phyloP scores from a whole-genome alignment of 2,329 filamentous ascomycete species.

The Fusarium mundagurra region DNA sequence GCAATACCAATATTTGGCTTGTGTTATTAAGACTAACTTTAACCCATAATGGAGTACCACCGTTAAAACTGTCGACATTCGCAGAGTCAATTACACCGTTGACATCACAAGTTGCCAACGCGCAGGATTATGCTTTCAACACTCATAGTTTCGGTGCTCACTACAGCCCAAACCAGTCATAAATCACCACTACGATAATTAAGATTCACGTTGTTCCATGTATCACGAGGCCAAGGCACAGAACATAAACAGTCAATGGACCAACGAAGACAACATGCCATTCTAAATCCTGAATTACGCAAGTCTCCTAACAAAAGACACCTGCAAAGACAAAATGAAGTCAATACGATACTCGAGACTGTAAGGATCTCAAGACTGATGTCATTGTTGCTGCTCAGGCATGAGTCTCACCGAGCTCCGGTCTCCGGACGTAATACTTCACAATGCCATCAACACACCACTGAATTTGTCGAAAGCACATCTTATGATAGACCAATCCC shows the following conservation, averaged over 20 bases:
- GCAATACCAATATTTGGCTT: background rate
- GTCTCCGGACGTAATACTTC: no score
- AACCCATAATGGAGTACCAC: background rate
- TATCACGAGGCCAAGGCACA: background rate
- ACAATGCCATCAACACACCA: background rate
- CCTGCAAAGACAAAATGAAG: background rate
- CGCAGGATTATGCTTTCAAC: no score
- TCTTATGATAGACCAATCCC: background rate
- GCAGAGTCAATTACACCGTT: background rate
- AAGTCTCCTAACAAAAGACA: background rate
- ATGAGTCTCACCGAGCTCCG: background rate
- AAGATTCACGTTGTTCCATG: background rate
- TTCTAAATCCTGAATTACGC: no score
- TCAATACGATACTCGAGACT: background rate
- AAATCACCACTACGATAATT: no score
- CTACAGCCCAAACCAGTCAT: background rate
- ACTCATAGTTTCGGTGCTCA: no score
- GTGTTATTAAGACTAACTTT: background rate
- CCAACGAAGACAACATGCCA: background rate
- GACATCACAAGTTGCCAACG: no score
- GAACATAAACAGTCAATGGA: background rate
- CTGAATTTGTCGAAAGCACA: background rate
- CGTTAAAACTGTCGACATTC: background rate
- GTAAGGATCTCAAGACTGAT: background rate
- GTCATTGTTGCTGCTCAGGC: background rate